Evolutionary conservation across 2,329 filamentous ascomycete genomes (phyloP).

Genomic region (Cryoendolithus antarcticus): DNA sequence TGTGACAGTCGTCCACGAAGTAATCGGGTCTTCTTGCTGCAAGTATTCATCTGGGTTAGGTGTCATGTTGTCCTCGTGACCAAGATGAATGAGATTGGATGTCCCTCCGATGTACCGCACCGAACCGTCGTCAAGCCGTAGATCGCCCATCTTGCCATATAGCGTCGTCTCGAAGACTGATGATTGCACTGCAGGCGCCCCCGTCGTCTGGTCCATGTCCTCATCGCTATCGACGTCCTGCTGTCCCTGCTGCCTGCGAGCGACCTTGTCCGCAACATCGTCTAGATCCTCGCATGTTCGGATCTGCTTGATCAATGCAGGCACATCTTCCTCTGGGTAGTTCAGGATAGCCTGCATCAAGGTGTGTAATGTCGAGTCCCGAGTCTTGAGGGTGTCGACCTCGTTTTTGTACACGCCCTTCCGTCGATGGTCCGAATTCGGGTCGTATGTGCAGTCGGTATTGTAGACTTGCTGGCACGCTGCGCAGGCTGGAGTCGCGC

Average conservation of each 20-base stretch:
- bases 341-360: conserved; percentile 87
- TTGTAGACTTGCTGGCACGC: conserved; percentile 92
- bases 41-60: conserved; percentile 31
- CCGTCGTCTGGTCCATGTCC: conserved; percentile 15
- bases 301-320: conserved; percentile 70
- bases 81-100: conserved; percentile 78
- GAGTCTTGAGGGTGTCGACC: conserved; percentile 74
- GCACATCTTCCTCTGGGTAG: conserved; percentile 75
- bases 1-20: conserved; percentile 81
- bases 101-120: conserved; percentile 89
- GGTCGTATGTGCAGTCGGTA: conserved; percentile 86
- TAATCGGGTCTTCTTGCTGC: conserved; percentile 55
- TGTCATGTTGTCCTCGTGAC: conserved; percentile 30
- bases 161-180: conserved; percentile 60
- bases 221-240: conserved; percentile 34
- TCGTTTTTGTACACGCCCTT: conserved; percentile 97
- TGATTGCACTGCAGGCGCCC: conserved; percentile 23
- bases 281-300: conserved; percentile 70
- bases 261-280: conserved; percentile 48
- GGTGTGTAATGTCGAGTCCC: conserved; percentile 79
- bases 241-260: conserved; percentile 39
- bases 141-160: conserved; percentile 84
- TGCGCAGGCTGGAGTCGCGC: conserved; percentile 79
- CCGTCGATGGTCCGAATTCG: conserved; percentile 86
- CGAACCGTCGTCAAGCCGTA: conserved; percentile 75